Percentiles rank a stretch among this genome's conserved stretches.
Conservation (phyloP, 2,329 filamentous ascomycete species). For the Eutypella sp. region DNA sequence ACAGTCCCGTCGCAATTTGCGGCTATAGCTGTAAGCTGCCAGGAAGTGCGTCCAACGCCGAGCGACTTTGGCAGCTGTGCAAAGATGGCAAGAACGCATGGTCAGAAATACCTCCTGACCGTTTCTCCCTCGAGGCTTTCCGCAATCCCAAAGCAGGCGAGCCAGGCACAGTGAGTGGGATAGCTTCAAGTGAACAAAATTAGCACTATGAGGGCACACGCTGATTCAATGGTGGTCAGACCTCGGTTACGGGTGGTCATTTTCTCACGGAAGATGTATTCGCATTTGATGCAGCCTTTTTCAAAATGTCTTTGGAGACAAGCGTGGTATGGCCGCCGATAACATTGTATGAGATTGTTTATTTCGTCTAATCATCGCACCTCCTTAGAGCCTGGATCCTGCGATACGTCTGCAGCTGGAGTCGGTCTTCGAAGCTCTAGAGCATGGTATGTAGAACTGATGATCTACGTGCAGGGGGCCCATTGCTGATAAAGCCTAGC, state of each 20-base stretch:
- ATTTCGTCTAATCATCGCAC: no score
- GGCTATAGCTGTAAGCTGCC: not conserved
- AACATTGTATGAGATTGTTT: no score
- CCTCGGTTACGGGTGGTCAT: not conserved
- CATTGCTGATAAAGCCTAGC: not conserved
- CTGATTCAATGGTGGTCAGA: not conserved
- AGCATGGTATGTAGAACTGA: conserved; percentile 42
- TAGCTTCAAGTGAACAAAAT: not conserved
- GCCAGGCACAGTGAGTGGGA: not conserved
- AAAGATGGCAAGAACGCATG: not conserved
- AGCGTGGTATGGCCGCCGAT: no score
- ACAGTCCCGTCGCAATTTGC: not conserved
- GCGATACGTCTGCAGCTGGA: conserved; percentile 61
- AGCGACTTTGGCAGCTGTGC: not conserved
- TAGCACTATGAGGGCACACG: not conserved
- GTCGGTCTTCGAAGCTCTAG: conserved; percentile 59
- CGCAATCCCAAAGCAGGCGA: not conserved
- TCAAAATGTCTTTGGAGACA: conserved; percentile 66
- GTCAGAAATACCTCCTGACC: not conserved
- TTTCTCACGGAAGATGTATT: not conserved
- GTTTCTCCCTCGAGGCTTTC: not conserved
- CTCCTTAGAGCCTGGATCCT: conserved; percentile 60
- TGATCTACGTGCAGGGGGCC: not conserved
- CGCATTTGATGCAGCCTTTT: conserved; percentile 60
- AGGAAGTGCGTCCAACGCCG: not conserved